Evolutionary conservation across 2,329 filamentous ascomycete species (phyloP), one percentile per base, ranked within the genome.

Genomic region (Bipolaris zeicola): DNA sequence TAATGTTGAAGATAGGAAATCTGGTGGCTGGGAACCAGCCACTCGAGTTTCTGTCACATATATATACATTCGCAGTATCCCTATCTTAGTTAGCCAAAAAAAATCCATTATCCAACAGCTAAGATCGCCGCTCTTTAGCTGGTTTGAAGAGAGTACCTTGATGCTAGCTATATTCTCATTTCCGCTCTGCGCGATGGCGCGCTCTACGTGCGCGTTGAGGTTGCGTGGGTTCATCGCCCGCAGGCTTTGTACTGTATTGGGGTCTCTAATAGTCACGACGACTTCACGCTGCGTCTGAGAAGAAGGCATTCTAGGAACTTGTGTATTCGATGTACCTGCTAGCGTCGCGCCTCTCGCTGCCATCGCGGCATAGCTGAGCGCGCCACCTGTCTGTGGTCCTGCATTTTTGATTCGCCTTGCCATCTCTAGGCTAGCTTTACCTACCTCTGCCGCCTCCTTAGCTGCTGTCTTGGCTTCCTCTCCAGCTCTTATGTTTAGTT

Each of bases 51-150:
- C n/a, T n/a, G n/a, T n/a, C n/a, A n/a, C n/a, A n/a, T n/a, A n/a
- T n/a, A n/a, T n/a, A n/a, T n/a, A n/a, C n/a, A n/a, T n/a, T n/a
- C n/a, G n/a, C n/a, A n/a, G n/a, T n/a, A n/a, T n/a, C n/a, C n/a
- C n/a, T n/a, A n/a, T n/a, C n/a, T n/a, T n/a, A n/a, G n/a, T n/a
- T n/a, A n/a, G n/a, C n/a, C n/a, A n/a, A n/a, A n/a, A n/a, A n/a
- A n/a, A n/a, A n/a, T n/a, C n/a, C n/a, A n/a, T n/a, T n/a, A n/a
- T n/a, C n/a, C n/a, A n/a, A n/a, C n/a, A n/a, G n/a, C n/a, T n/a
- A n/a, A n/a, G n/a, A n/a, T 62, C 57, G 49, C 61, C 46, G 47
- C 64, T 65, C 48, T 64, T 64, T 16, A 65, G 55, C 60, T 66
- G 38, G 50, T 67, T 67, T 34, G 57, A 57, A 10, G 43, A 64